These are phyloP conservation scores for Aspergillus sp. DNA, from an alignment of 2,329 filamentous ascomycete species.

Conservation along the genomic window DNA sequence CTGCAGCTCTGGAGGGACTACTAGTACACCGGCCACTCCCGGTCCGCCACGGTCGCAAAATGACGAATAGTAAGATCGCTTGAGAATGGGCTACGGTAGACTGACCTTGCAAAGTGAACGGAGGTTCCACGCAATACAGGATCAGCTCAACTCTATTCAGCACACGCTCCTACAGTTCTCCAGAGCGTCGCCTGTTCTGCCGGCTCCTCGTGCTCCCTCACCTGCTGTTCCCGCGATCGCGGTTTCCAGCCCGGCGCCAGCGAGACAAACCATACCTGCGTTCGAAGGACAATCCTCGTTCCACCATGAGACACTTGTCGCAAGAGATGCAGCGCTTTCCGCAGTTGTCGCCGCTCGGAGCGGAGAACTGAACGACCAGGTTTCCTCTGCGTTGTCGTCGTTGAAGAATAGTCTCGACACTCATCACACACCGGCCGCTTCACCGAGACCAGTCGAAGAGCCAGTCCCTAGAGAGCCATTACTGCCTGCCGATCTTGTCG, in stretches of 20 bases:
- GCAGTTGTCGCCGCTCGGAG: slow-evolving; percentile 21
- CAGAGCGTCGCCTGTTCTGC: not conserved
- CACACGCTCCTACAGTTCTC: slow-evolving; percentile 24
- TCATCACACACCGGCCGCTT: slow-evolving; percentile 8
- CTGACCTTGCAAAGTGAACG: slow-evolving; percentile 20
- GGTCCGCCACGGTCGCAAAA: slow-evolving; percentile 10
- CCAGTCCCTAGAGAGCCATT: slow-evolving; percentile 13
- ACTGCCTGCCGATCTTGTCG: slow-evolving; percentile 26
- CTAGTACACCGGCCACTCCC: not conserved
- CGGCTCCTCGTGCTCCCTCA: not conserved
- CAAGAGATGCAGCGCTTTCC: slow-evolving; percentile 29
- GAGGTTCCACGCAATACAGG: slow-evolving; percentile 24
- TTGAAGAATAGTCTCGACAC: slow-evolving; percentile 26
- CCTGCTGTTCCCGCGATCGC: not conserved
- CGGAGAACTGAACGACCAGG: slow-evolving; percentile 22
- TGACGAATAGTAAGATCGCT: slow-evolving; percentile 24
- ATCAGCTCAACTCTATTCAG: slow-evolving; percentile 25
- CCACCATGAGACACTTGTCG: slow-evolving; percentile 29
- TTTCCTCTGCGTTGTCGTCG: slow-evolving; percentile 27
- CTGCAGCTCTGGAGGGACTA: slow-evolving; percentile 19
- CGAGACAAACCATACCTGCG: slow-evolving; percentile 25
- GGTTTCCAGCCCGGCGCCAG: slow-evolving; percentile 16
- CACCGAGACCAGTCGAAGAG: not conserved
- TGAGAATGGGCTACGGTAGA: too few species aligned
- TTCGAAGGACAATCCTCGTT: slow-evolving; percentile 33